Conservation (phyloP, 176 grass and related monocot species). For the Oryza officinalis region DNA sequence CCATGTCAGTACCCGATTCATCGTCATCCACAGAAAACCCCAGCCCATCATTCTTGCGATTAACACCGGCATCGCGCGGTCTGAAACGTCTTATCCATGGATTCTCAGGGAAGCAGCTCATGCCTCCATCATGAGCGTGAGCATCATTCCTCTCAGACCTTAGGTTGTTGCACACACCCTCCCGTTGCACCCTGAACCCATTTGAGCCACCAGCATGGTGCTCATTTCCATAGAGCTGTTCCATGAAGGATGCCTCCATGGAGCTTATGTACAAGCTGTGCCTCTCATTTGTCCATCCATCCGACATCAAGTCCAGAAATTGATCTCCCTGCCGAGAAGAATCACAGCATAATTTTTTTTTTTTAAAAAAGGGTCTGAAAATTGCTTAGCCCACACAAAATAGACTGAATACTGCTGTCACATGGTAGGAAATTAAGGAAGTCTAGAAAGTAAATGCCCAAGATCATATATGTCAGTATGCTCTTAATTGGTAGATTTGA, state of each 20-base stretch:
- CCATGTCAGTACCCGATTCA: slow-evolving; percentile 36
- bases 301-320: slow-evolving; percentile 27
- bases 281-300: slow-evolving; percentile 67
- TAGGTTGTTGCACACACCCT: slow-evolving; percentile 23
- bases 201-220: not conserved
- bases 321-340: slow-evolving; percentile 36
- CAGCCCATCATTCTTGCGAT: not conserved
- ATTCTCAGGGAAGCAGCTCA: slow-evolving; percentile 40
- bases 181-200: slow-evolving; percentile 47
- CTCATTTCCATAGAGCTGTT: slow-evolving; percentile 40
- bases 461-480: not conserved
- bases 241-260: slow-evolving; percentile 69
- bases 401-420: not conserved
- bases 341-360: not conserved
- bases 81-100: slow-evolving; percentile 57
- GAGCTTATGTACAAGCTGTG: slow-evolving; percentile 65
- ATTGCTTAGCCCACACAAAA: not conserved
- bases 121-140: not conserved
- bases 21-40: slow-evolving; percentile 31
- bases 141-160: slow-evolving; percentile 31
- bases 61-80: not conserved
- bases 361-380: not conserved
- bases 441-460: not conserved
- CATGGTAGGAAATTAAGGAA: not conserved
- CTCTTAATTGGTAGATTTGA: not conserved